These are phyloP conservation scores for Erysimum pusillum DNA, from an alignment of 441 rosid genomes.

Conservation along the genomic window DNA sequence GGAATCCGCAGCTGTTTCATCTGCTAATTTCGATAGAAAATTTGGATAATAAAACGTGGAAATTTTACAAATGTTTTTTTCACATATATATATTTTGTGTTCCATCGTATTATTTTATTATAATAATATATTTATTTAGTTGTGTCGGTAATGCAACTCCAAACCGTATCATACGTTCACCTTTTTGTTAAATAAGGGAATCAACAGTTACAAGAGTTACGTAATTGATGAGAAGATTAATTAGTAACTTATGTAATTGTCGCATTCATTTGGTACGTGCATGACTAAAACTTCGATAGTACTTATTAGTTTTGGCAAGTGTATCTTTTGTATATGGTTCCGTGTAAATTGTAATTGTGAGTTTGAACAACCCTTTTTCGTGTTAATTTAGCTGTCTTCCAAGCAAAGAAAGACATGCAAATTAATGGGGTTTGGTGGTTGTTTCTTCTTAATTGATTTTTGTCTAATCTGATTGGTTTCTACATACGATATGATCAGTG, in stretches of 20 bases:
- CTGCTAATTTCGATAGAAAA: slow-evolving; percentile 7
- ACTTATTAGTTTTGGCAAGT: not conserved
- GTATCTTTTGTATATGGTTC: slow-evolving; percentile 13
- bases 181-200: slow-evolving; percentile 7
- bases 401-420: slow-evolving; percentile 44
- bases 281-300: slow-evolving; percentile 18
- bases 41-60: slow-evolving; percentile 20
- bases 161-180: slow-evolving; percentile 15
- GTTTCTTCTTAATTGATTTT: not conserved
- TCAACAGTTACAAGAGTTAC: slow-evolving; percentile 13
- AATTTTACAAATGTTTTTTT: not conserved
- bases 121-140: slow-evolving; percentile 2
- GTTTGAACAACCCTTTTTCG: slow-evolving; percentile 25
- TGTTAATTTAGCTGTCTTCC: slow-evolving; percentile 42
- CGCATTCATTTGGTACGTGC: slow-evolving; percentile 19
- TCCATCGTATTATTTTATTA: slow-evolving; percentile 17
- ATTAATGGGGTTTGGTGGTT: slow-evolving; percentile 34
- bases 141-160: slow-evolving; percentile 34
- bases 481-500: slow-evolving; percentile 10
- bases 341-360: slow-evolving; percentile 15
- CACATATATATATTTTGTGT: slow-evolving; percentile 11
- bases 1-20: slow-evolving; percentile 30
- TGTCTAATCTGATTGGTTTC: slow-evolving; percentile 15
- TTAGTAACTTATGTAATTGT: not conserved
- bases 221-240: slow-evolving; percentile 15